A percentile compares a stretch with the other conserved stretches of the same genome.
These are phyloP conservation scores for Linnemannia zychae DNA, from an alignment of 192 early-diverging fungal species.

Conservation along the genomic window DNA sequence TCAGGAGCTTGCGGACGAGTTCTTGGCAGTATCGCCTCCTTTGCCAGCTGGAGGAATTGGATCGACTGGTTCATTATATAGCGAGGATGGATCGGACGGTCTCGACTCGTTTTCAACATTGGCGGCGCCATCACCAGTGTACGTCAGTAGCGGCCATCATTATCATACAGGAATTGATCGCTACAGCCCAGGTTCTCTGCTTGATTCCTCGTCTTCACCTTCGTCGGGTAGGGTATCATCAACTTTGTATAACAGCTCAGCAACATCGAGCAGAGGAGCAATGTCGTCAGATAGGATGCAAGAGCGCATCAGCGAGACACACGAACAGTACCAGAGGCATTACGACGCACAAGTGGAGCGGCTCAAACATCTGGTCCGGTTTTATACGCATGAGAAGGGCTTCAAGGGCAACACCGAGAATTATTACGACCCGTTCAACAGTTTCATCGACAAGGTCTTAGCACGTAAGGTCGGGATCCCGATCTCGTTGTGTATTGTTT, in stretches of 20 bases:
- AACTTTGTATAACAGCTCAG: neutral
- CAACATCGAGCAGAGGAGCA: neutral
- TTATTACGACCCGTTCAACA: slow-evolving; percentile 56
- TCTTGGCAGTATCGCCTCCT: slow-evolving; percentile 39
- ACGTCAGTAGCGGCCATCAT: neutral
- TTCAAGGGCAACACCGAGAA: slow-evolving; percentile 57
- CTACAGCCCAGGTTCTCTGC: slow-evolving; percentile 10
- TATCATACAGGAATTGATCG: slow-evolving; percentile 8
- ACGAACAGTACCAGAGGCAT: slow-evolving; percentile 7
- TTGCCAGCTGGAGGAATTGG: neutral
- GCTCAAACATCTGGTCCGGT: slow-evolving; percentile 34
- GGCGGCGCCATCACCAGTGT: neutral
- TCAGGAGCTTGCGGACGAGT: slow-evolving; percentile 42
- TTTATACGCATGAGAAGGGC: slow-evolving; percentile 44
- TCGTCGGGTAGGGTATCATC: neutral
- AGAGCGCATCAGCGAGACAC: neutral
- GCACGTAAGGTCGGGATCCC: slow-evolving; percentile 50
- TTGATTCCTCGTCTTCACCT: neutral
- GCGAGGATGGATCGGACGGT: neutral
- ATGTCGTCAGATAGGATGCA: neutral
- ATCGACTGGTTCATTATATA: neutral
- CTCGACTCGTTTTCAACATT: neutral
- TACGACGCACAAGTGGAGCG: slow-evolving; percentile 27
- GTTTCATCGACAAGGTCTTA: slow-evolving; percentile 55
- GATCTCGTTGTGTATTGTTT: slow-evolving; percentile 52